phyloP scores from a whole-genome alignment of 2,329 filamentous ascomycete species.

The Fusarium incarnatum region DNA sequence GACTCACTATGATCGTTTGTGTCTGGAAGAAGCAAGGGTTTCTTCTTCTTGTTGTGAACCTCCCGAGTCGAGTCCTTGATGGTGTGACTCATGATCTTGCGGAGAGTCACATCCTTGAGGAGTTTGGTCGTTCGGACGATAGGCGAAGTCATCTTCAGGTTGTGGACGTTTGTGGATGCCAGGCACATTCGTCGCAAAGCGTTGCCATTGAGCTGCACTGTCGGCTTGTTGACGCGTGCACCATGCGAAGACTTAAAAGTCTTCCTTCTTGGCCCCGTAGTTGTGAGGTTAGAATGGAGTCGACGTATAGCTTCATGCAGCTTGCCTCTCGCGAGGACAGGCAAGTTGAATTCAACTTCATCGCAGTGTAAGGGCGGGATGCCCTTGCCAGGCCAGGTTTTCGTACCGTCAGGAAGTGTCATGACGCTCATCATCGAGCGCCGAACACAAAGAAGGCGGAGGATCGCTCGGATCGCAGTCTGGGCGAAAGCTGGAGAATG shows the following conservation, averaged over 20 bases:
- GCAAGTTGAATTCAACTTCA: neutral
- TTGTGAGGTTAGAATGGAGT: neutral
- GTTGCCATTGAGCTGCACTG: neutral
- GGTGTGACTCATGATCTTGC: neutral
- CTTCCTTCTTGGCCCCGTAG: neutral
- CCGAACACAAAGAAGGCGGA: neutral
- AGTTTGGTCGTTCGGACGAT: neutral
- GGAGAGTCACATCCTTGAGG: neutral
- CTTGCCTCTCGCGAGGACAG: neutral
- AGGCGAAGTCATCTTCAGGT: neutral
- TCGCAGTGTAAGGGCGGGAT: neutral
- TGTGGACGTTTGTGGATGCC: neutral
- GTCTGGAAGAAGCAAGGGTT: neutral
- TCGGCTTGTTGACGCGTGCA: neutral
- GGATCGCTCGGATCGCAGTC: neutral
- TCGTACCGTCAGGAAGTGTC: neutral
- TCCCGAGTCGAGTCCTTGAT: neutral
- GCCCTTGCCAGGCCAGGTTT: neutral
- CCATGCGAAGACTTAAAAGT: neutral
- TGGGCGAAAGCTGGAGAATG: neutral
- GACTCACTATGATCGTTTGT: neutral
- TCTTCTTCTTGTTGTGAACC: neutral
- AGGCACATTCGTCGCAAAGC: neutral
- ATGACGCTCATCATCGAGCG: neutral
- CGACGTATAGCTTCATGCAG: neutral